Base-by-base conservation (phyloP, 106 monocot species). In the Iris macrosiphon region DNA sequence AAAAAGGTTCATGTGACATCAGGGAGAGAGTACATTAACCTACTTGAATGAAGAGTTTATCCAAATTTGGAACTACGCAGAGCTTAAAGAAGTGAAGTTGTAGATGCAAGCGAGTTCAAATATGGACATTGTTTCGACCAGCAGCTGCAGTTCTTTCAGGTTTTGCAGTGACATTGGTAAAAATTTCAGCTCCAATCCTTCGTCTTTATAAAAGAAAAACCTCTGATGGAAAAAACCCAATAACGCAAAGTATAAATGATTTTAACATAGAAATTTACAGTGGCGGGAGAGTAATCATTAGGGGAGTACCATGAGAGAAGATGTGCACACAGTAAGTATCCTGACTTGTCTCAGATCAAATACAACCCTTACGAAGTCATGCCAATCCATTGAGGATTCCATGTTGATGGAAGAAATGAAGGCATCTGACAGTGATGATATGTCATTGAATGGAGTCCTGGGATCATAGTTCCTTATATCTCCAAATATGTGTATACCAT, bases 1-100 rank as follows among this genome's bases (percentile, higher is more conserved):
- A n/a, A n/a, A n/a, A n/a, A n/a, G n/a, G n/a, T n/a, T n/a, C n/a
- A n/a, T n/a, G n/a, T n/a, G n/a, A n/a, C n/a, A n/a, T n/a, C n/a
- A n/a, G n/a, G n/a, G n/a, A 35, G 35, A 35, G n/a, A n/a, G n/a
- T n/a, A n/a, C n/a, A n/a, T n/a, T 37, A 17, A 3, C 58, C 31
- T 46, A 76, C 82, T 23, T 64, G 46, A 33, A 76, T 69, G 49
- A 73, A 76, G 23, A 77, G 64, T 26, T 73, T 76, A 26, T 77
- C 72, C 9, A 82, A 8, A 18, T 58, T 50, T 24, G 81, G 76
- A 24, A 34, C 59, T 5, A 52, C 52, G 31, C 76, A 73, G 9
- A 65, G 32, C 22, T 23, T 15, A 26, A 82, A 60, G n/a, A n/a
- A n/a, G n/a, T n/a, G 51, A 73, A 68, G 8, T 16, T 13, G 20